Conservation (phyloP, 768 basidiomycete genomes). For the Serendipita sp. region DNA sequence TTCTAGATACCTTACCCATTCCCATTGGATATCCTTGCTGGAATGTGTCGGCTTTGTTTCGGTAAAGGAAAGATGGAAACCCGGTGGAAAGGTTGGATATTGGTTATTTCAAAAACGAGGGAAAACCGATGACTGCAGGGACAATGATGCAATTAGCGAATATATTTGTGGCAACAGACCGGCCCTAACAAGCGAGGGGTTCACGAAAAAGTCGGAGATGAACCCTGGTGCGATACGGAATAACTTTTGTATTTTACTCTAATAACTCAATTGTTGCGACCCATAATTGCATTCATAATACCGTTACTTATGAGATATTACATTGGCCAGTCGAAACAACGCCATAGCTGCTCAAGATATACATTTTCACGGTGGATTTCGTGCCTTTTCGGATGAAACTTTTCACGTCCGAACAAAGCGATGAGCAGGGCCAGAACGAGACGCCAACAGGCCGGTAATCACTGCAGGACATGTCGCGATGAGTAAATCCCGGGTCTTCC, state of each 20-base stretch:
- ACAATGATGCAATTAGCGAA: neutral
- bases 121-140: too few species aligned
- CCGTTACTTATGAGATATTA: too few species aligned
- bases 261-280: neutral
- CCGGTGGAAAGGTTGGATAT: constrained; percentile 72
- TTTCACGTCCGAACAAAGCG: neutral
- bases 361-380: too few species aligned
- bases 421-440: neutral
- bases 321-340: too few species aligned
- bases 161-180: constrained; percentile 5
- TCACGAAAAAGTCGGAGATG: constrained; percentile 36
- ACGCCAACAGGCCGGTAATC: neutral
- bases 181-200: neutral
- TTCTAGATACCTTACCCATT: constrained; percentile 61
- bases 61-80: constrained; percentile 42
- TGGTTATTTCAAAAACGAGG: constrained; percentile 51
- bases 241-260: constrained; percentile 52
- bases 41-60: constrained; percentile 38
- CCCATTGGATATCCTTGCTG: constrained; percentile 44
- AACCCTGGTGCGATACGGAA: constrained; percentile 51
- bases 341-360: too few species aligned
- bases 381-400: too few species aligned
- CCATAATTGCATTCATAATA: too few species aligned
- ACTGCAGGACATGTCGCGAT: neutral
- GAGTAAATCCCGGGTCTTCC: neutral